Conservation (phyloP, 148 eudicot genomes). For the Spergularia marina region DNA sequence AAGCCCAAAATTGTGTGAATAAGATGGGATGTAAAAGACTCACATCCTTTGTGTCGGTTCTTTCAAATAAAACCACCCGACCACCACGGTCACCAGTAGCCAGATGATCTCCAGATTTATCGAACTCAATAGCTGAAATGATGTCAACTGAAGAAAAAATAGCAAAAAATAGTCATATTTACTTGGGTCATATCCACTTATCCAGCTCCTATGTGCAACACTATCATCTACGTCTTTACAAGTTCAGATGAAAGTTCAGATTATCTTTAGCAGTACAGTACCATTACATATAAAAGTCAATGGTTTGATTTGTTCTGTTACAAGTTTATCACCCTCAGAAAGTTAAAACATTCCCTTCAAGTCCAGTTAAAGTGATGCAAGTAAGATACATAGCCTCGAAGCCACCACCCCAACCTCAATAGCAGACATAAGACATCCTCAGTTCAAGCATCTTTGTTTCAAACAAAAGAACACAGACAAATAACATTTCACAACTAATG, state of each 20-base stretch:
- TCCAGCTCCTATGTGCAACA: not conserved
- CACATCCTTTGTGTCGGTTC: conserved; percentile 67
- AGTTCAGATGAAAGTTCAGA: not conserved
- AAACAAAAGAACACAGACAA: not conserved
- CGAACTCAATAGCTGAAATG: conserved; percentile 77
- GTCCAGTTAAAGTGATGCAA: not conserved
- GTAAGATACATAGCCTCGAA: not conserved
- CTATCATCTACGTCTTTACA: not conserved
- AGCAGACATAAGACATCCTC: not conserved
- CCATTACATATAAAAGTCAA: not conserved
- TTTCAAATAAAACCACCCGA: conserved; percentile 74
- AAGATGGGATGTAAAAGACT: conserved; percentile 26
- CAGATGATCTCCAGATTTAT: conserved; percentile 72
- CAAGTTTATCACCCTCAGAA: not conserved
- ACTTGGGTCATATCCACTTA: not conserved
- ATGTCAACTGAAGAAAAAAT: conserved; percentile 50
- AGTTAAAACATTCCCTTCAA: not conserved
- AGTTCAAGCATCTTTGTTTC: not conserved
- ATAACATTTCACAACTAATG: not conserved
- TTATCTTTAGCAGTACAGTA: not conserved
- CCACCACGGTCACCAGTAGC: conserved; percentile 88
- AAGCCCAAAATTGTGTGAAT: conserved; percentile 2
- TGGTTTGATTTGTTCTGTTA: too few relatives aligned
- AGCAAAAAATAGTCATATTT: not conserved
- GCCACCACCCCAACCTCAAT: too few relatives aligned